Percentiles rank a stretch among this genome's conserved stretches.
phyloP scores from a whole-genome alignment of 2,329 filamentous ascomycete species.

The Trichoderma arundinaceum region DNA sequence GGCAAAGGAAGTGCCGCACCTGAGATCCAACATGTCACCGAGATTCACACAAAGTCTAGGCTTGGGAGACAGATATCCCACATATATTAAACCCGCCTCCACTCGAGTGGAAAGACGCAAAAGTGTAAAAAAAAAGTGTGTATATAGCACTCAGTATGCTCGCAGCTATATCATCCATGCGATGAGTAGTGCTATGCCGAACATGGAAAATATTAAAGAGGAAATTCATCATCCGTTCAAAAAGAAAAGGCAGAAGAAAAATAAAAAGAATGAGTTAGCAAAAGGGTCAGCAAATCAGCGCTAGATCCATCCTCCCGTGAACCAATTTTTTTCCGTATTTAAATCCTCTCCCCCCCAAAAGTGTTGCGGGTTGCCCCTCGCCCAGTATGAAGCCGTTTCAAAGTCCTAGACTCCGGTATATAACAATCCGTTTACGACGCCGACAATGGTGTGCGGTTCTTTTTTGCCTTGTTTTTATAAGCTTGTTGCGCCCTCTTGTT shows the following conservation, averaged over 20 bases:
- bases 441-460: constrained; percentile 48
- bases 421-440: constrained; percentile 2
- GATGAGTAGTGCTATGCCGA: constrained; percentile 4
- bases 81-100: constrained; percentile 14
- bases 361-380: constrained; percentile 25
- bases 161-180: constrained; percentile 6
- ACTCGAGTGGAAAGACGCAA: neutral
- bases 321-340: constrained; percentile 8
- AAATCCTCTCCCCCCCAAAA: neutral
- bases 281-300: constrained; percentile 29
- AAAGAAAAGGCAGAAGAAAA: neutral
- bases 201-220: neutral
- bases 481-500: constrained; percentile 48
- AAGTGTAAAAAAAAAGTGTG: neutral
- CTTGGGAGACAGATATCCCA: neutral
- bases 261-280: constrained; percentile 1
- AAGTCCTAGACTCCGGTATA: constrained; percentile 17
- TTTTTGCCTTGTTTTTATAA: constrained; percentile 51
- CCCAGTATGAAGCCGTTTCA: constrained; percentile 20
- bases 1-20: too few species aligned
- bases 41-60: too few species aligned
- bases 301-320: constrained; percentile 30
- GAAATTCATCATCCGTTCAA: neutral
- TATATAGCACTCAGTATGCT: constrained; percentile 20
- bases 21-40: neutral